Conservation (phyloP, 352 stramenopile species). For the Pythium biforme region DNA sequence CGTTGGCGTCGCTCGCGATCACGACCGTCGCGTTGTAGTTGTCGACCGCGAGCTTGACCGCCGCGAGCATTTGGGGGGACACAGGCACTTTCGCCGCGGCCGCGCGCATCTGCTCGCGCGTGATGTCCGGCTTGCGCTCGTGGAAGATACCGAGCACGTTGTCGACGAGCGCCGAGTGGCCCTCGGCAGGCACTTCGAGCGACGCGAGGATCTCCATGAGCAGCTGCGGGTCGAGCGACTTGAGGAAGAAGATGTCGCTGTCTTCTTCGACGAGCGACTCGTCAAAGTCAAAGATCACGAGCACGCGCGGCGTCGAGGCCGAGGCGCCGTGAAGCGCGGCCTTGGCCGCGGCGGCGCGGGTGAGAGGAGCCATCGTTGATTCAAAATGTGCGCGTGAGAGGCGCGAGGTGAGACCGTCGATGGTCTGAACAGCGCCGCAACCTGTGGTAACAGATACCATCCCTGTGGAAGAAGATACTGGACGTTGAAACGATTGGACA, state of each 20-base stretch:
- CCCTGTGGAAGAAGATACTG: background rate
- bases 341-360: background rate
- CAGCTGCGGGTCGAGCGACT: constrained; percentile 33
- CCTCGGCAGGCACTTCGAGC: constrained; percentile 4
- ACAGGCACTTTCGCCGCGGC: constrained; percentile 13
- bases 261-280: constrained; percentile 34
- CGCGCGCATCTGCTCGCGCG: constrained; percentile 23
- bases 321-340: background rate
- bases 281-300: constrained; percentile 40
- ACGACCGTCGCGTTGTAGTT: constrained; percentile 17
- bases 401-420: background rate
- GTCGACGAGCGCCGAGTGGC: constrained; percentile 34
- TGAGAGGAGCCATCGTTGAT: constrained; percentile 2
- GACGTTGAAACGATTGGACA: background rate
- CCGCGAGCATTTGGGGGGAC: constrained; percentile 41
- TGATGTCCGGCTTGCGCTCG: constrained; percentile 13
- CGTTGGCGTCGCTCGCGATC: constrained; percentile 37
- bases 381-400: background rate
- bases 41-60: constrained; percentile 31
- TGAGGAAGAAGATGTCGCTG: constrained; percentile 29
- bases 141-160: constrained; percentile 33
- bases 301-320: constrained; percentile 12
- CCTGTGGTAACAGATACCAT: background rate
- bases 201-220: constrained; percentile 22
- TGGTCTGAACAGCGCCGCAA: too few species aligned